Evolutionary conservation across 257 asterid genomes (phyloP), one percentile per base, ranked within the genome.

Genomic region (Scutellaria barbata): DNA sequence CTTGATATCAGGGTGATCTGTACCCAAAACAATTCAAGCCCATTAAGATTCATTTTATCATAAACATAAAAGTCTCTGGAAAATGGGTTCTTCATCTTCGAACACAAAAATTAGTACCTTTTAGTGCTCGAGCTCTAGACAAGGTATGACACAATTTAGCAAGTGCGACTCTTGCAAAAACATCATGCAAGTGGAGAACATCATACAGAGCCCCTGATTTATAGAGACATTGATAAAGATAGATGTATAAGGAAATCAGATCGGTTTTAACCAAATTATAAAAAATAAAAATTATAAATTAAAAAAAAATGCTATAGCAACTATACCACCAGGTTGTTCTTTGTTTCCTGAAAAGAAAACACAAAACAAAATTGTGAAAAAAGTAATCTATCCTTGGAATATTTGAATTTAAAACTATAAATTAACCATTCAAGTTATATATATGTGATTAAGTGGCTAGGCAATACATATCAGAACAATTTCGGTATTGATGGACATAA

Each of bases 161-260:
- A 73, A 90, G 87, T 67, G 96, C 93, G 76, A 90, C 97, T 84
- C 97, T 86, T 47, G 96, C 97, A 66, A 90, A 92, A 77, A 88
- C 97, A 72, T 90, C 97, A 75, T 88, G 97, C 86, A 90, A 84
- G 76, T 88, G 95, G 68, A 90, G 92, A 86, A 90, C 82, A 85
- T 90, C 90, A 74, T 83, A 90, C 73, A 90, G 82, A 56, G 94
- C 89, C 75, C 96, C 97, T 90, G 84, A 58, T 83, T 73, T 77
- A 79, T 51, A 67, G 45, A 76, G 79, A 77, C 52, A 68, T 57
- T 53, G 60, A 66, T 35, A 41, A 69, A 39, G 46, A 35, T 63
- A 51, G 80, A 43, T 57, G 57, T 39, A 10, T 54, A 45, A 63
- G 63, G 59, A 43, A 60, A 59, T 40, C 46, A 51, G 51, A 41